phyloP scores from a whole-genome alignment of 2,329 filamentous ascomycete species.

The Fonsecaea pugnacius region DNA sequence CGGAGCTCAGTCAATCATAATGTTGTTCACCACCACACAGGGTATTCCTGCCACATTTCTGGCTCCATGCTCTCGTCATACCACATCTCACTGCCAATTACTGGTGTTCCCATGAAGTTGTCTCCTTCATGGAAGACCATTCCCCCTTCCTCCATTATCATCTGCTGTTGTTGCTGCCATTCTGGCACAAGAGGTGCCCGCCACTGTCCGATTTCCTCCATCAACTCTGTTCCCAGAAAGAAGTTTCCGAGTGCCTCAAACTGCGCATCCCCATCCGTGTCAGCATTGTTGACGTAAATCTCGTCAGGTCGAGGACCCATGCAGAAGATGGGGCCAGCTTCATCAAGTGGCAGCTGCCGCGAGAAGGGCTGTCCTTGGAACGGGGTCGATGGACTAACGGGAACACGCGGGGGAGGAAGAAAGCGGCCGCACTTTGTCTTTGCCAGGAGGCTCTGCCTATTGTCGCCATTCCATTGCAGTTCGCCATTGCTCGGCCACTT shows the following conservation, averaged over 20 bases:
- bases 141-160: not conserved
- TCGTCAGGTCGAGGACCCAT: constrained; percentile 27
- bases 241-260: constrained; percentile 25
- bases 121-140: constrained; percentile 5
- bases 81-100: constrained; percentile 8
- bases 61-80: constrained; percentile 9
- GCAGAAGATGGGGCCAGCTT: constrained; percentile 27
- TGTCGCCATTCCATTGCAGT: constrained; percentile 30
- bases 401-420: constrained; percentile 28
- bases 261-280: constrained; percentile 27
- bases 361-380: constrained; percentile 27
- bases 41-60: constrained; percentile 14
- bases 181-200: constrained; percentile 14
- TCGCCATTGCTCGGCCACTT: constrained; percentile 28
- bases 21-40: constrained; percentile 12
- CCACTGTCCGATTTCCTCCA: constrained; percentile 27
- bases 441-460: constrained; percentile 22
- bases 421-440: constrained; percentile 26
- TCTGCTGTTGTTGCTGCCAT: constrained; percentile 18
- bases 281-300: constrained; percentile 20
- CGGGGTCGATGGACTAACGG: constrained; percentile 5
- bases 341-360: constrained; percentile 20
- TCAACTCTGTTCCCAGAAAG: constrained; percentile 26
- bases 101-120: constrained; percentile 1
- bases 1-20: not conserved